Evolutionary conservation across 768 basidiomycete species (phyloP).

Genomic region (Macrocybe gigantea): DNA sequence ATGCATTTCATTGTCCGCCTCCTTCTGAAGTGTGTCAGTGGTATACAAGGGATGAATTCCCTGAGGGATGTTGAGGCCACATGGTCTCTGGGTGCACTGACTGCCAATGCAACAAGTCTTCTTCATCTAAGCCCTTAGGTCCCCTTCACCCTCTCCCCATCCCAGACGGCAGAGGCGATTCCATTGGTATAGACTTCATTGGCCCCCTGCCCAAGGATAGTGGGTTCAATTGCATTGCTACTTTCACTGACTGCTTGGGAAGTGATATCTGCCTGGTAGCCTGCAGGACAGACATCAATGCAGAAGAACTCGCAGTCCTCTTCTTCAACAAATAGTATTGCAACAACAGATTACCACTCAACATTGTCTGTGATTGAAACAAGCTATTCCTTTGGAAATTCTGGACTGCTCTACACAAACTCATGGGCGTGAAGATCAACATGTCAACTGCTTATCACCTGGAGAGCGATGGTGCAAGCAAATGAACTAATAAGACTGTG

Average conservation of each 20-base stretch:
- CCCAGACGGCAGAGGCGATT: no score
- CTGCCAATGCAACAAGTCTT: no score
- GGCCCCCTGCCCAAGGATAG: constrained; percentile 31
- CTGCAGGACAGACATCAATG: constrained; percentile 16
- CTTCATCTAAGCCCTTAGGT: no score
- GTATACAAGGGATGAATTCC: no score
- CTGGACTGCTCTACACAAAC: constrained; percentile 12
- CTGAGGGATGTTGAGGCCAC: no score
- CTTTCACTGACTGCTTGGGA: constrained; percentile 34
- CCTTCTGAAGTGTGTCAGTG: no score
- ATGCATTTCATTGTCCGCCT: no score
- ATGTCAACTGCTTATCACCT: constrained; percentile 38
- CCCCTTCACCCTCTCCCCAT: no score
- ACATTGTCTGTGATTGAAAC: constrained; percentile 27
- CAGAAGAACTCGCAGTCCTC: constrained; percentile 25
- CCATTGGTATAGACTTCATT: constrained; percentile 43
- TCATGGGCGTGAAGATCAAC: constrained; percentile 5
- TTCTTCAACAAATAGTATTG: constrained; percentile 29
- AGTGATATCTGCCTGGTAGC: constrained; percentile 38
- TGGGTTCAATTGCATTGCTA: constrained; percentile 27
- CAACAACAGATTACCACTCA: constrained; percentile 26
- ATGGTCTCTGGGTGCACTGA: no score
- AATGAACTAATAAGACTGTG: no score
- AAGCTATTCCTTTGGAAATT: constrained; percentile 26
- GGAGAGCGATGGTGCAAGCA: constrained; percentile 31